Evolutionary conservation across 129 eudicot species (phyloP).

Genomic region (carrot (Daucus carota)): DNA sequence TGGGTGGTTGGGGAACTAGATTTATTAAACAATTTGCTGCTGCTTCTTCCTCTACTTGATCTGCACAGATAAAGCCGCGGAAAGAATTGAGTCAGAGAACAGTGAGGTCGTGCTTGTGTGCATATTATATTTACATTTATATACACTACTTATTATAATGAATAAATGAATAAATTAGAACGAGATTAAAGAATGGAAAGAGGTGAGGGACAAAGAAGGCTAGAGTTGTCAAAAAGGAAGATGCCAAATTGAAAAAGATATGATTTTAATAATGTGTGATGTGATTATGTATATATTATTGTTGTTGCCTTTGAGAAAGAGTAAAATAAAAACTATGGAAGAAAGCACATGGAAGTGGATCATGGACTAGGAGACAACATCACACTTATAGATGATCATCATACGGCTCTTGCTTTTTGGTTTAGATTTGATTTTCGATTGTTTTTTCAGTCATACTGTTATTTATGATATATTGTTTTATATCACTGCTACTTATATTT

Average conservation of each 20-base stretch:
- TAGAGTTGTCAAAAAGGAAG: neutral
- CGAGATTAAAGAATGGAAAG: neutral
- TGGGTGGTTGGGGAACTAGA: conserved; percentile 23
- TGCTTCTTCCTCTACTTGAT: conserved; percentile 15
- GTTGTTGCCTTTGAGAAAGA: neutral
- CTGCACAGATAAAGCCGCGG: conserved; percentile 28
- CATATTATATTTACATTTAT: neutral
- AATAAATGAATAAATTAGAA: neutral
- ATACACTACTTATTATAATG: too few species aligned
- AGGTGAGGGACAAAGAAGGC: conserved; percentile 2
- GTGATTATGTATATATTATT: neutral
- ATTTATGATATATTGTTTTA: too few species aligned
- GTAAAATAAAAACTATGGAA: neutral
- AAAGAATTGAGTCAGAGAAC: conserved; percentile 23
- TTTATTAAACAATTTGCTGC: conserved; percentile 12
- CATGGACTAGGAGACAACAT: neutral
- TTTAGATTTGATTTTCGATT: neutral
- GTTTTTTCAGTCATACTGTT: too few species aligned
- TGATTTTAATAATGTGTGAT: neutral
- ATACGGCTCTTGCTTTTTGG: neutral
- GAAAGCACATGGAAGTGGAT: conserved; percentile 11
- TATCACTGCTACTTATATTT: too few species aligned
- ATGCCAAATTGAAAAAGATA: conserved; percentile 6
- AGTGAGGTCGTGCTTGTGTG: conserved; percentile 10
- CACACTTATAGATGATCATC: neutral